Conservation (phyloP, 805 yeast species). For the Priceomyces castillae region DNA sequence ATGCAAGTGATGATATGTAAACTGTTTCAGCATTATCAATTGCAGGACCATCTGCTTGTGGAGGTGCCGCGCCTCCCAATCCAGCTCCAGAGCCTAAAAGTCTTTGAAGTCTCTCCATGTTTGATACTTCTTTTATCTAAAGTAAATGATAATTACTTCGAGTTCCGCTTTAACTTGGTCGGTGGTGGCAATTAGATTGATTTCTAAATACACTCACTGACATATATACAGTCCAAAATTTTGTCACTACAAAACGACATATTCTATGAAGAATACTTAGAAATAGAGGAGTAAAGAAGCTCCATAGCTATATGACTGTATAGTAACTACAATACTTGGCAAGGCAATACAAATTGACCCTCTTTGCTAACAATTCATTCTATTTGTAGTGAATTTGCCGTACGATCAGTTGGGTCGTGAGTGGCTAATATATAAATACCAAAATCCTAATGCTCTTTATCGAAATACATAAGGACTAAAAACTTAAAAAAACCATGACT, state of each 20-base stretch:
- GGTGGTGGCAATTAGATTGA: constrained; percentile 17
- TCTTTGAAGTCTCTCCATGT: constrained; percentile 51
- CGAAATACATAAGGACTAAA: neutral
- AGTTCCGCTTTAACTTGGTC: neutral
- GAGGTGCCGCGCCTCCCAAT: constrained; percentile 42
- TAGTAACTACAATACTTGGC: too few relatives aligned
- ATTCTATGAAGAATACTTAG: too few relatives aligned
- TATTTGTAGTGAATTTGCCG: neutral
- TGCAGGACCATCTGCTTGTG: constrained; percentile 66
- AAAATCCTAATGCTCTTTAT: neutral
- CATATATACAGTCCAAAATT: too few relatives aligned
- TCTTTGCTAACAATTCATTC: too few relatives aligned
- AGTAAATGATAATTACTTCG: neutral
- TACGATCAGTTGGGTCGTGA: constrained; percentile 3
- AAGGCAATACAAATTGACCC: too few relatives aligned
- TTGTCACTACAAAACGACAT: too few relatives aligned
- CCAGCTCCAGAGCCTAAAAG: constrained; percentile 47
- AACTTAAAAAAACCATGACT: constrained; percentile 8
- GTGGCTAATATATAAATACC: neutral
- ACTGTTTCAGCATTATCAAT: constrained; percentile 96
- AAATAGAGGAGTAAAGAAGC: too few relatives aligned
- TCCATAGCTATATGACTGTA: too few relatives aligned
- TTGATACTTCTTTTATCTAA: neutral
- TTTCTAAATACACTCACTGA: neutral
- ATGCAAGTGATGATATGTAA: constrained; percentile 90